Evolutionary conservation across 2,329 filamentous ascomycete genomes (phyloP).

Genomic region (Metarhizium brunneum): DNA sequence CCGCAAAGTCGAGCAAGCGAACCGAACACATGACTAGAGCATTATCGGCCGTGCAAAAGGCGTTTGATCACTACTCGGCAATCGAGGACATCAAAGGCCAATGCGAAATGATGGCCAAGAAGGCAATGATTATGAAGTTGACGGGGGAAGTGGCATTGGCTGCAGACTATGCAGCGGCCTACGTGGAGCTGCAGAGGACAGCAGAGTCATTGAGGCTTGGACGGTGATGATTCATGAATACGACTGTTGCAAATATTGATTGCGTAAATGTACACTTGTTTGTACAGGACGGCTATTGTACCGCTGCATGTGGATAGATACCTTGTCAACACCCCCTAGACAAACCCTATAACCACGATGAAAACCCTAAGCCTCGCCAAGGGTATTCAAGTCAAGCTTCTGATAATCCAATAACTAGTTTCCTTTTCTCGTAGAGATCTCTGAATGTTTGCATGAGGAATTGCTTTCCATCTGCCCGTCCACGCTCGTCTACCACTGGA

Average conservation of each 20-base stretch:
- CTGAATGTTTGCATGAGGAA: not conserved
- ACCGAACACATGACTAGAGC: conserved; percentile 51
- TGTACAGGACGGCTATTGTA: not conserved
- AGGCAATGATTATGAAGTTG: conserved; percentile 65
- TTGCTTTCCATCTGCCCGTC: not conserved
- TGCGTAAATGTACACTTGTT: not conserved
- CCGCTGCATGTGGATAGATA: not conserved
- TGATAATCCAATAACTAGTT: not conserved
- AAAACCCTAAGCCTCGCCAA: not conserved
- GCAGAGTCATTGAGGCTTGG: conserved; percentile 21
- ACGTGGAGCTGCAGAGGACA: conserved; percentile 45
- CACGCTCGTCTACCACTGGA: conserved; percentile 23
- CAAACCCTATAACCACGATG: not conserved
- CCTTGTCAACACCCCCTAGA: not conserved
- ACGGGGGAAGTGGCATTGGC: conserved; percentile 54
- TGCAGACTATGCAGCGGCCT: conserved; percentile 58
- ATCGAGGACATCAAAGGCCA: conserved; percentile 59
- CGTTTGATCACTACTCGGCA: conserved; percentile 54
- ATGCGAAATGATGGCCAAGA: conserved; percentile 75
- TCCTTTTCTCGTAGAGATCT: not conserved
- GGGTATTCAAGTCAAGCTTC: not conserved
- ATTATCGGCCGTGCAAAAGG: conserved; percentile 50
- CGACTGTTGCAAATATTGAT: not conserved
- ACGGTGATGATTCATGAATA: not conserved
- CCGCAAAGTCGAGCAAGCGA: conserved; percentile 32